A percentile compares a stretch with the other conserved stretches of the same genome.
Evolutionary conservation across 1,284 basidiomycete species (phyloP).

Genomic region (Inonotus obliquus): DNA sequence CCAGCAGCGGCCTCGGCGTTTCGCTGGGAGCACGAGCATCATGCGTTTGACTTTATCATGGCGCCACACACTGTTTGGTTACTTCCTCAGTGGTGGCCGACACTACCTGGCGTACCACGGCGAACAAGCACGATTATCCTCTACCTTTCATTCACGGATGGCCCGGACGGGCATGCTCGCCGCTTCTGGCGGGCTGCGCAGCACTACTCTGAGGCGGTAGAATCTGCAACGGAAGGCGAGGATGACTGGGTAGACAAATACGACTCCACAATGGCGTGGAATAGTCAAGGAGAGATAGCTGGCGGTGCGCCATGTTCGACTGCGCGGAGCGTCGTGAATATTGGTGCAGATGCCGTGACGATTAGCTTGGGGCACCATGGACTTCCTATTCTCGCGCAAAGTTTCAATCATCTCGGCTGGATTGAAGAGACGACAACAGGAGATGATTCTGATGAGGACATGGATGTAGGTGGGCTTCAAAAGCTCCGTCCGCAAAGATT

Average conservation of each 20-base stretch:
- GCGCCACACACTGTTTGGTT: constrained; percentile 16
- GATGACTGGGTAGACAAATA: not conserved
- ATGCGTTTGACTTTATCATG: constrained; percentile 4
- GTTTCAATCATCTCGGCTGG: constrained; percentile 18
- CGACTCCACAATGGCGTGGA: not conserved
- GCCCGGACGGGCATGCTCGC: not conserved
- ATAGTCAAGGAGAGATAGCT: not conserved
- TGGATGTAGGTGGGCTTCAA: not conserved
- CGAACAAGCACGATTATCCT: constrained; percentile 14
- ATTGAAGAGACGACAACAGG: constrained; percentile 9
- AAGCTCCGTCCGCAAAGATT: not conserved
- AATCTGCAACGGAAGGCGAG: not conserved
- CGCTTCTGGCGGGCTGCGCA: constrained; percentile 14
- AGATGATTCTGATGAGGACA: not conserved
- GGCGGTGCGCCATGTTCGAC: constrained; percentile 11
- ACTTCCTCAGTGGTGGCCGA: constrained; percentile 20
- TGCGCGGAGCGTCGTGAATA: constrained; percentile 16
- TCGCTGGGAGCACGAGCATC: constrained; percentile 15
- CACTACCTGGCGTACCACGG: constrained; percentile 14
- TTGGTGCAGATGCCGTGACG: constrained; percentile 9
- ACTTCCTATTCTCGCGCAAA: constrained; percentile 17
- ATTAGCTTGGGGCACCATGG: constrained; percentile 13
- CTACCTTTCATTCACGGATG: not conserved
- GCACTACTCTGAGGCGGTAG: constrained; percentile 12
- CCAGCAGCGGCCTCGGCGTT: not conserved